A percentile compares a stretch with the other conserved stretches of the same genome.
phyloP scores from a whole-genome alignment of 371 early-diverging fungal genomes.

The Mycotypha africana region DNA sequence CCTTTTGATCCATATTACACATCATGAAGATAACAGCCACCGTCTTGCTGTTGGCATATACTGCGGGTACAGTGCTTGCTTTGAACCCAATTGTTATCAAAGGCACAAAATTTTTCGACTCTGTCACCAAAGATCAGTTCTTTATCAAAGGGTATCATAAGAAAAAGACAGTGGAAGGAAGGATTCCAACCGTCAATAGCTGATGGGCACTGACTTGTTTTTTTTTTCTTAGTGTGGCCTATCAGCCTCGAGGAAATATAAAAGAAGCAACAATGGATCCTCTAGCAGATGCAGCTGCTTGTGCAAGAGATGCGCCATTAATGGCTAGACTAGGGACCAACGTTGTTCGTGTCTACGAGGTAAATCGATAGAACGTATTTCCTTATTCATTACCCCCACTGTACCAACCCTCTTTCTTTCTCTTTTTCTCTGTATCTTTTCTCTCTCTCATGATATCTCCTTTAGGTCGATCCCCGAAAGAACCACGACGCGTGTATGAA shows the following conservation, averaged over 20 bases:
- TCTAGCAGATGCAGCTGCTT: slow-evolving; percentile 54
- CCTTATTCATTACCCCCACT: neutral
- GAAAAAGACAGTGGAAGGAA: neutral
- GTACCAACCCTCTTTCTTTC: neutral
- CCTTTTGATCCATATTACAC: no score
- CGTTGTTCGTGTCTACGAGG: slow-evolving; percentile 75
- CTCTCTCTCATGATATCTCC: neutral
- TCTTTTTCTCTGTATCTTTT: neutral
- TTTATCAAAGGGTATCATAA: slow-evolving; percentile 72
- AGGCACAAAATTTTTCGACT: slow-evolving; percentile 70
- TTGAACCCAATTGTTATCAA: slow-evolving; percentile 63
- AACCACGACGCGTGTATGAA: slow-evolving; percentile 78
- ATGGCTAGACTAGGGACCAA: slow-evolving; percentile 72
- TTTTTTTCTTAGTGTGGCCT: slow-evolving; percentile 46
- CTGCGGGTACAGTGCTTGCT: slow-evolving; percentile 13
- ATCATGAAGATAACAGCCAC: no score
- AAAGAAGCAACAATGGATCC: slow-evolving; percentile 45
- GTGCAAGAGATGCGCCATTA: slow-evolving; percentile 60
- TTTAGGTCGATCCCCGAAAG: slow-evolving; percentile 51
- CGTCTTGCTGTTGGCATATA: slow-evolving; percentile 3
- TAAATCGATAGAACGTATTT: neutral
- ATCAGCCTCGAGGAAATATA: slow-evolving; percentile 58
- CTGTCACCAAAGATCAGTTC: slow-evolving; percentile 67
- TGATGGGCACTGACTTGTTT: no score
- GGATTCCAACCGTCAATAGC: neutral